phyloP scores from a whole-genome alignment of 169 alveolate genomes.

The Eimeria praecox region DNA sequence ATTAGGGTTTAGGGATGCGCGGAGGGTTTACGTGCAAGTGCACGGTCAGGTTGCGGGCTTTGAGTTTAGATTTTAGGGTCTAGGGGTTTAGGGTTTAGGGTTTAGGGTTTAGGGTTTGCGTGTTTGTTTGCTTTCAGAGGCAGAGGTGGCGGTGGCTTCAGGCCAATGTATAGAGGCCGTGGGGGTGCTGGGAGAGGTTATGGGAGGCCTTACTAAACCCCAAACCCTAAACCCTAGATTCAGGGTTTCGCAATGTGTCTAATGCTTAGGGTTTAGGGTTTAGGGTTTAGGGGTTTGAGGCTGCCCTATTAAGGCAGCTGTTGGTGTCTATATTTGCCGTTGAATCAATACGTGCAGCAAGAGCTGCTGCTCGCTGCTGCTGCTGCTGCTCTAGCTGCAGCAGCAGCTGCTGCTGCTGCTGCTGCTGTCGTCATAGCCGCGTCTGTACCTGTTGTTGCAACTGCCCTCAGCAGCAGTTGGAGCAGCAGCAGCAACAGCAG shows the following conservation, averaged over 20 bases:
- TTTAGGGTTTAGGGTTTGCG: background rate
- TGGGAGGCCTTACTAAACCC: slow-evolving; percentile 47
- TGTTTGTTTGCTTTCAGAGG: background rate
- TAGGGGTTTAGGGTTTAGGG: background rate
- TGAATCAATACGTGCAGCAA: background rate
- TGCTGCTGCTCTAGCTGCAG: slow-evolving; percentile 17
- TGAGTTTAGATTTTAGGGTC: background rate
- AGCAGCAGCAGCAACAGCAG: slow-evolving; percentile 20
- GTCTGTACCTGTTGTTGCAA: background rate
- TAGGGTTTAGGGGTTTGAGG: background rate
- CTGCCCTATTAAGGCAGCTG: background rate
- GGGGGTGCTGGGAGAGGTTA: slow-evolving; percentile 47
- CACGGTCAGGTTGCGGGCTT: background rate
- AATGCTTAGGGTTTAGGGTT: slow-evolving; percentile 30
- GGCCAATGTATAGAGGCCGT: slow-evolving; percentile 30
- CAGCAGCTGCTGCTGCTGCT: slow-evolving; percentile 34
- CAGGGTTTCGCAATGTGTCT: background rate
- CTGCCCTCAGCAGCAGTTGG: background rate
- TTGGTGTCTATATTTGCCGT: background rate
- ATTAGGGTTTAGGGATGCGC: background rate
- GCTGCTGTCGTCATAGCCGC: background rate
- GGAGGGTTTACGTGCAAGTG: background rate
- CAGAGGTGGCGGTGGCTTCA: slow-evolving; percentile 41
- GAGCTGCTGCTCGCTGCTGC: slow-evolving; percentile 28
- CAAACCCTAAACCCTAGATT: background rate